phyloP scores from a whole-genome alignment of 2,329 filamentous ascomycete genomes.

The Aspergillus floridensis region DNA sequence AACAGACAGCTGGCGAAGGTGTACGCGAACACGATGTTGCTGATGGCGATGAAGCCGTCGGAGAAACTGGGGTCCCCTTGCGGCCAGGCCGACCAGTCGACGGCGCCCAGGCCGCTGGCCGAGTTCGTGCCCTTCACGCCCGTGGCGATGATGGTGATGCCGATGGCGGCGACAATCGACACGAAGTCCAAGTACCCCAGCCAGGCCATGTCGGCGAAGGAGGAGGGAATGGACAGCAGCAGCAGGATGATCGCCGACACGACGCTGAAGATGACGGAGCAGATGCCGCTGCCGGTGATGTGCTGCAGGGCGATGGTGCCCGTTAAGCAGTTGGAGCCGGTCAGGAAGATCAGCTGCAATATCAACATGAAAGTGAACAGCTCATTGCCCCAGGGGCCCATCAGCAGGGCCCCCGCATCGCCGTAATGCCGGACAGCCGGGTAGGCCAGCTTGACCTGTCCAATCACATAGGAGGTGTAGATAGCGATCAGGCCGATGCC shows the following conservation, averaged over 20 bases:
- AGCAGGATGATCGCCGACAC: conserved; percentile 40
- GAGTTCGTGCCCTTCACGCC: conserved; percentile 23
- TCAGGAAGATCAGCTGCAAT: conserved; percentile 41
- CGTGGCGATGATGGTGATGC: conserved; percentile 33
- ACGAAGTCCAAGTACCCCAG: conserved; percentile 34
- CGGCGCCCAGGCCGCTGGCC: conserved; percentile 15
- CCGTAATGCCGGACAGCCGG: conserved; percentile 44
- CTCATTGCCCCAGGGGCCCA: conserved; percentile 40
- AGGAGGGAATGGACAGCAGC: conserved; percentile 31
- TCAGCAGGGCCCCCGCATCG: conserved; percentile 43
- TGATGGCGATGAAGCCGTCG: conserved; percentile 26
- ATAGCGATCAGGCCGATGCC: conserved; percentile 39
- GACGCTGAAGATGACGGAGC: conserved; percentile 38
- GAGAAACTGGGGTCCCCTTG: conserved; percentile 21
- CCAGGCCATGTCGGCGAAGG: conserved; percentile 33
- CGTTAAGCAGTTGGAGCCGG: conserved; percentile 46
- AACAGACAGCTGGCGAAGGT: conserved; percentile 31
- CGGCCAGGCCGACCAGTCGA: conserved; percentile 18
- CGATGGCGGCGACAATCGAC: conserved; percentile 31
- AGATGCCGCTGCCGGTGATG: conserved; percentile 39
- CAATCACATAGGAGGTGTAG: conserved; percentile 42
- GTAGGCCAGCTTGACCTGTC: conserved; percentile 35
- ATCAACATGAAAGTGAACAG: conserved; percentile 43
- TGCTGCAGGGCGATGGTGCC: conserved; percentile 46
- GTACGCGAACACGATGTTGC: conserved; percentile 36